These are phyloP conservation scores for Fraxinus sp. DNA, from an alignment of 305 asterid genomes.

Conservation along the genomic window DNA sequence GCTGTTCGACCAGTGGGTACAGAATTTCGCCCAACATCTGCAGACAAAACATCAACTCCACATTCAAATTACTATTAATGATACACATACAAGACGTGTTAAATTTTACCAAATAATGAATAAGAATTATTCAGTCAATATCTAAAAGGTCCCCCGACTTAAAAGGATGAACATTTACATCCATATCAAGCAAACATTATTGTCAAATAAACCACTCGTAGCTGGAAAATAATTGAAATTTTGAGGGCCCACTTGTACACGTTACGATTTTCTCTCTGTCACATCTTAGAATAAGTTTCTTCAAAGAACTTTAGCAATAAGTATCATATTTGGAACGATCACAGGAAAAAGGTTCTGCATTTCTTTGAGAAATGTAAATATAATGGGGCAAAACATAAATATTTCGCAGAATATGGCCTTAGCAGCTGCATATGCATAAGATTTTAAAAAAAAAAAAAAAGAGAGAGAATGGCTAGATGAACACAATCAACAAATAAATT, in stretches of 20 bases:
- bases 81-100: background rate
- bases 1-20: conserved; percentile 57
- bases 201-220: background rate
- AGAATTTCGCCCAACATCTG: conserved; percentile 69
- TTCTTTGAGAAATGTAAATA: background rate
- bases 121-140: background rate
- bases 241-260: background rate
- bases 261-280: background rate
- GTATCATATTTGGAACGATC: background rate
- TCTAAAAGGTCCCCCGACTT: background rate
- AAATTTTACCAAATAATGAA: background rate
- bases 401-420: background rate
- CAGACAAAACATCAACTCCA: background rate
- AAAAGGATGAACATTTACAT: background rate
- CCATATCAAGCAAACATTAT: background rate
- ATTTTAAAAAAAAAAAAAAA: too few species aligned
- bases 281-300: background rate
- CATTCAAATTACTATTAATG: background rate
- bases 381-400: background rate
- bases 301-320: background rate
- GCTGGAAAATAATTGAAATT: background rate
- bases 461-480: background rate
- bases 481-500: background rate
- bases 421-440: background rate
- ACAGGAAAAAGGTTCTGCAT: background rate